These are phyloP conservation scores for Raphanus sativus DNA, from an alignment of 345 rosid genomes.

Conservation along the genomic window DNA sequence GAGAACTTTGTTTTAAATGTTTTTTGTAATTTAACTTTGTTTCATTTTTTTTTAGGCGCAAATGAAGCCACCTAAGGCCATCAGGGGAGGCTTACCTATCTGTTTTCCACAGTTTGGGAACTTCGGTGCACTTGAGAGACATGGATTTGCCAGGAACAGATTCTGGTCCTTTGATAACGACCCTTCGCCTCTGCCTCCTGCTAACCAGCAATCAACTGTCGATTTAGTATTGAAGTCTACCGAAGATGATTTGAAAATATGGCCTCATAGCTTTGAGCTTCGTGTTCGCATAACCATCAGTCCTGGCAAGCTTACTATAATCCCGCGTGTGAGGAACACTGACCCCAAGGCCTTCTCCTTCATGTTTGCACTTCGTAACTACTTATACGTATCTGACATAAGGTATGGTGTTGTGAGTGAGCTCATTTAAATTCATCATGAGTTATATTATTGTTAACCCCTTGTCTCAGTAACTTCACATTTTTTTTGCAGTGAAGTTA, in stretches of 20 bases:
- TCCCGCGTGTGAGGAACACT: conserved; percentile 88
- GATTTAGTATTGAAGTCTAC: conserved; percentile 73
- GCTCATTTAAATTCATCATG: neutral
- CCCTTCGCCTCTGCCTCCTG: conserved; percentile 77
- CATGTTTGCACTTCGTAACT: conserved; percentile 65
- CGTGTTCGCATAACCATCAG: conserved; percentile 76
- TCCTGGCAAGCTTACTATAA: conserved; percentile 75
- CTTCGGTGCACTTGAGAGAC: conserved; percentile 75
- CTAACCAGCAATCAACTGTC: conserved; percentile 67
- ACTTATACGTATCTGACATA: conserved; percentile 85
- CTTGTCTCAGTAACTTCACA: neutral
- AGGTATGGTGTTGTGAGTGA: conserved; percentile 46
- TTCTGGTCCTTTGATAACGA: conserved; percentile 72
- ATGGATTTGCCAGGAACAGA: conserved; percentile 86
- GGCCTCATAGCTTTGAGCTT: conserved; percentile 89
- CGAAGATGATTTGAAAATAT: conserved; percentile 74
- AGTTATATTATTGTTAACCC: neutral
- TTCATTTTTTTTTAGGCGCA: conserved; percentile 47
- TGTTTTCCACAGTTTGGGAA: conserved; percentile 92
- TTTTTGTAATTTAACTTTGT: no score
- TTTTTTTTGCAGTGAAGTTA: conserved; percentile 77
- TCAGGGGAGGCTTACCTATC: conserved; percentile 77
- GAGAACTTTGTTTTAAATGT: no score
- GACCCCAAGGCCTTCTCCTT: conserved; percentile 75
- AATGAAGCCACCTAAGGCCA: conserved; percentile 66